Conservation (phyloP, 1,284 basidiomycete species). For the Tylopilus orsonianus region DNA sequence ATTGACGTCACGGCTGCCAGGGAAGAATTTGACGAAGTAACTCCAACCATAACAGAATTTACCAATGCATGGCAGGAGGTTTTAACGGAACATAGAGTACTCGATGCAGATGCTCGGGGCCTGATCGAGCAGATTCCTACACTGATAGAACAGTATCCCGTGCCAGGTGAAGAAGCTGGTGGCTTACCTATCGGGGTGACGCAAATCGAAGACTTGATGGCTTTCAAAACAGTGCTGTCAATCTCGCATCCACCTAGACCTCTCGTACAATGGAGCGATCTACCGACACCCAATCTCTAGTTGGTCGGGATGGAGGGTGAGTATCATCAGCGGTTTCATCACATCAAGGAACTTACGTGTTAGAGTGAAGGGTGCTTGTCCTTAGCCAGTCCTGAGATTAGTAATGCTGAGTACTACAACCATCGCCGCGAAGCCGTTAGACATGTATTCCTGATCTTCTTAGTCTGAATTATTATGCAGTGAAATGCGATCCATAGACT, state of each 20-base stretch:
- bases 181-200: constrained; percentile 51
- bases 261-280: constrained; percentile 67
- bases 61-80: constrained; percentile 55
- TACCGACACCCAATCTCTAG: constrained; percentile 52
- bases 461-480: no score
- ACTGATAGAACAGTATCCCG: constrained; percentile 30
- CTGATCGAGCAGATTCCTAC: constrained; percentile 55
- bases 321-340: not conserved
- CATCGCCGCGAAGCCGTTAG: no score
- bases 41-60: constrained; percentile 50
- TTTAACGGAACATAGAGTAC: constrained; percentile 44
- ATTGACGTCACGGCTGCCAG: constrained; percentile 51
- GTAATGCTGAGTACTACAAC: no score
- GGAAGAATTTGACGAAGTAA: constrained; percentile 44
- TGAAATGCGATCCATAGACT: no score
- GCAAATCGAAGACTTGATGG: constrained; percentile 66
- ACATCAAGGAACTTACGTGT: not conserved
- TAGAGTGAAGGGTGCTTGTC: not conserved
- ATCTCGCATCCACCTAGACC: constrained; percentile 55
- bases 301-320: not conserved
- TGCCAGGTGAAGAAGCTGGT: constrained; percentile 50
- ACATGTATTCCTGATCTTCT: no score
- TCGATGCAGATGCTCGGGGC: constrained; percentile 44
- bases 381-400: no score
- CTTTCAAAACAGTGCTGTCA: constrained; percentile 67